Evolutionary conservation across 805 yeast genomes (phyloP).

Genomic region (Tetrapisispora namnaoensis): DNA sequence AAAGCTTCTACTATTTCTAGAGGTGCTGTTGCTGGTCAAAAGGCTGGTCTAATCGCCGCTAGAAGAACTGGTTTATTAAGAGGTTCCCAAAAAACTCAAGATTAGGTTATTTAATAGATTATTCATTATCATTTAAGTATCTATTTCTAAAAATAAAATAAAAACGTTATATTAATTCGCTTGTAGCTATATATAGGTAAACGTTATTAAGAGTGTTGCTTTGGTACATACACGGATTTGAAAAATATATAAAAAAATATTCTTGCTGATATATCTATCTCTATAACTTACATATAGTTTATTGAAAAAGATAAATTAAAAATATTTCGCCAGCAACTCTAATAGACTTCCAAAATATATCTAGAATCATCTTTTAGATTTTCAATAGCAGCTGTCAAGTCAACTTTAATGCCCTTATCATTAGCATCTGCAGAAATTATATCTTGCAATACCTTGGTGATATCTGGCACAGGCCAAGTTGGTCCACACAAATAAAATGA

Average conservation of each 20-base stretch:
- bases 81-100: constrained; percentile 95
- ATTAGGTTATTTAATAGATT: constrained; percentile 24
- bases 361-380: constrained; percentile 88
- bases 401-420: constrained; percentile 54
- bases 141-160: constrained; percentile 2
- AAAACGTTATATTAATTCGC: constrained; percentile 1
- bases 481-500: constrained; percentile 97
- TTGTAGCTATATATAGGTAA: neutral
- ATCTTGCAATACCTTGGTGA: constrained; percentile 80
- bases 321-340: constrained; percentile 8
- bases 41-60: constrained; percentile 99
- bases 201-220: too few species aligned
- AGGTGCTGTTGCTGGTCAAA: constrained; percentile 99
- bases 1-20: constrained; percentile 98
- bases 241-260: too few species aligned
- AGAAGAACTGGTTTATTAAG: constrained; percentile 99
- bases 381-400: constrained; percentile 73
- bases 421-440: constrained; percentile 65
- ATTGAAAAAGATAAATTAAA: too few species aligned
- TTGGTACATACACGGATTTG: neutral
- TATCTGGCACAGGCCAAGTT: constrained; percentile 98
- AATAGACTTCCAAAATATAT: constrained; percentile 89
- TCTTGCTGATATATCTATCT: too few species aligned
- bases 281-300: too few species aligned
- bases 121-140: constrained; percentile 1